These are phyloP conservation scores for Phalaenopsis aphrodite DNA, from an alignment of 106 monocot genomes.

Conservation along the genomic window DNA sequence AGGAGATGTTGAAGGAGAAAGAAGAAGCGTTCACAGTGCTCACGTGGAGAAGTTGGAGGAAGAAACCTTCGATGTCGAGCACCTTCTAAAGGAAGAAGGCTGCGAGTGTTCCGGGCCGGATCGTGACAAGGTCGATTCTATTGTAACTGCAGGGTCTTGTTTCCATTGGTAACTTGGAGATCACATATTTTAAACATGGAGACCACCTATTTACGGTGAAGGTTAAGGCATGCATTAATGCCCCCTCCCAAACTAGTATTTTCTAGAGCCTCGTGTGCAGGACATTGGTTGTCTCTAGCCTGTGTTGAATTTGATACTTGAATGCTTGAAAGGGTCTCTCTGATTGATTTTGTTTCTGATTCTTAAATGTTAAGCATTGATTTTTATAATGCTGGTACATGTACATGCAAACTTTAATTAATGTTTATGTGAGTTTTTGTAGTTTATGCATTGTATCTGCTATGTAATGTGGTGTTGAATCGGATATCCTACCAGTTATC, in stretches of 20 bases:
- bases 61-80: too few relatives aligned
- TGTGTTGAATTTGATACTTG: neutral
- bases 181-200: neutral
- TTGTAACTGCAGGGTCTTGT: neutral
- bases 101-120: too few relatives aligned
- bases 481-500: neutral
- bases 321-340: neutral
- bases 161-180: neutral
- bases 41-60: too few relatives aligned
- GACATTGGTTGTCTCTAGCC: neutral
- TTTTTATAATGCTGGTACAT: neutral
- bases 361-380: neutral
- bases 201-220: neutral
- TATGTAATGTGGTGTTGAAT: neutral
- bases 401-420: neutral
- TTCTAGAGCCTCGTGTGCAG: neutral
- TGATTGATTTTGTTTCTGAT: neutral
- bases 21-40: too few relatives aligned
- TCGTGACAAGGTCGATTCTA: neutral
- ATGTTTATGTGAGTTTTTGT: neutral
- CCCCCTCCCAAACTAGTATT: neutral
- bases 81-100: too few relatives aligned
- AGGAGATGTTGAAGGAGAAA: too few relatives aligned
- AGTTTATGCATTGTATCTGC: neutral
- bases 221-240: neutral